phyloP scores from a whole-genome alignment of 108 stramenopile species.

The Cafeteria roenbergensis region DNA sequence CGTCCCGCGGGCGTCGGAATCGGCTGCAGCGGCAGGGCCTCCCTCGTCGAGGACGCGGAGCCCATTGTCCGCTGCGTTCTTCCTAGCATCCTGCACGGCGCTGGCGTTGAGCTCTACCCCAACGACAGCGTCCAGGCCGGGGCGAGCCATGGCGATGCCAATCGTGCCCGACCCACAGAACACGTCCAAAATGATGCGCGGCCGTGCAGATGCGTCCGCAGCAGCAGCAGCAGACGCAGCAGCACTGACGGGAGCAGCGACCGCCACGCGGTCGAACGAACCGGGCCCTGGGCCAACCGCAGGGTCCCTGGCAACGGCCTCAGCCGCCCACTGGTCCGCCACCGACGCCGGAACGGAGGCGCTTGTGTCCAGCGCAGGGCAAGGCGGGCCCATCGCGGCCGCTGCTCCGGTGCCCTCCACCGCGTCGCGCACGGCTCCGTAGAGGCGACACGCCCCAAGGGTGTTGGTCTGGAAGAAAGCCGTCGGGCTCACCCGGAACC shows the following conservation, averaged over 20 bases:
- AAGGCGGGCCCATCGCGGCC: background rate
- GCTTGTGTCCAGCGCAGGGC: background rate
- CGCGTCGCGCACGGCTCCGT: constrained; percentile 57
- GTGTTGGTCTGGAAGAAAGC: constrained; percentile 91
- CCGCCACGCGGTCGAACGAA: too few relatives aligned
- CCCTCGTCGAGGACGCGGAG: too few relatives aligned
- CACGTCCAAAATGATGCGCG: constrained; percentile 56
- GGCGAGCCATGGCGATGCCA: constrained; percentile 63
- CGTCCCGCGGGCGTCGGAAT: too few relatives aligned
- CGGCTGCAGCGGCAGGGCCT: too few relatives aligned
- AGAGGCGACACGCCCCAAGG: constrained; percentile 63
- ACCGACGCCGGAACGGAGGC: background rate
- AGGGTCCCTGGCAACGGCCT: background rate
- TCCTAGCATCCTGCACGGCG: constrained; percentile 67
- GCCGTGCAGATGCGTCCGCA: too few relatives aligned
- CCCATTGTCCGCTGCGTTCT: constrained; percentile 57
- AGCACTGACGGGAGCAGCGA: too few relatives aligned
- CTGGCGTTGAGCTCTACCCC: constrained; percentile 69
- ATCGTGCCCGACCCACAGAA: constrained; percentile 90
- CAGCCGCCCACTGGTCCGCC: background rate
- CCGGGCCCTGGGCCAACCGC: too few relatives aligned
- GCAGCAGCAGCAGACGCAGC: too few relatives aligned
- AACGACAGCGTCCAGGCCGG: constrained; percentile 53
- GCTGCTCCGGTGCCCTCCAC: constrained; percentile 32
- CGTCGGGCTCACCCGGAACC: constrained; percentile 70